These are phyloP conservation scores for Pulicaria dysenterica DNA, from an alignment of 129 eudicot species.

Conservation along the genomic window DNA sequence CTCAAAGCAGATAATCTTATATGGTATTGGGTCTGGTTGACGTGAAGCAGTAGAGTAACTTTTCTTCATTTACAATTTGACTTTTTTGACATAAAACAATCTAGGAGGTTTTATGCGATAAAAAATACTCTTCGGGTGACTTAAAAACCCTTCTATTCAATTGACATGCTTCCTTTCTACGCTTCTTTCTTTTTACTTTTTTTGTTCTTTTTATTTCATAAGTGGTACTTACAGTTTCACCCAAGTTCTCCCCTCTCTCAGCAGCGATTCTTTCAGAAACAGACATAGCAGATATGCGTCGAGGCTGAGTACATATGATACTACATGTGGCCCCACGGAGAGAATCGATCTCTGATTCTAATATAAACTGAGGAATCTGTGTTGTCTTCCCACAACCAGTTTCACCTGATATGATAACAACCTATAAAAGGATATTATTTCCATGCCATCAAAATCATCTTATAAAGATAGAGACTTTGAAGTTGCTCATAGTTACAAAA, in stretches of 20 bases:
- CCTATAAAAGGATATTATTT: slow-evolving; percentile 46
- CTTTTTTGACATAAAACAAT: neutral
- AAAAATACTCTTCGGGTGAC: neutral
- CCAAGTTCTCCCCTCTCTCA: slow-evolving; percentile 89
- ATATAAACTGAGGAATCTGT: slow-evolving; percentile 93
- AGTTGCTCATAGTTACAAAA: neutral
- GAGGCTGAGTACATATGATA: slow-evolving; percentile 93
- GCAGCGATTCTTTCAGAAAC: slow-evolving; percentile 96
- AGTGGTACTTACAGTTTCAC: slow-evolving; percentile 73
- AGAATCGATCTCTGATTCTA: slow-evolving; percentile 78
- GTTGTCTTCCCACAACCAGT: slow-evolving; percentile 99
- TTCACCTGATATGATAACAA: slow-evolving; percentile 97
- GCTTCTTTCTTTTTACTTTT: too few relatives aligned
- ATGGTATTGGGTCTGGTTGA: neutral
- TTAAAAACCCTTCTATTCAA: neutral
- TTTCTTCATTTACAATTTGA: neutral
- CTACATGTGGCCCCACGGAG: slow-evolving; percentile 79
- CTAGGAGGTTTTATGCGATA: neutral
- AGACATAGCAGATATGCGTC: slow-evolving; percentile 96
- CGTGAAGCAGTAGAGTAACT: too few relatives aligned
- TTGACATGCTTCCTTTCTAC: too few relatives aligned
- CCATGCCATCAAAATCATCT: slow-evolving; percentile 21
- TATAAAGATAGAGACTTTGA: neutral
- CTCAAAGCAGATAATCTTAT: neutral
- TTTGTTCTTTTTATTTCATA: too few relatives aligned